Evolutionary conservation across 805 yeast genomes (phyloP), one percentile per base, ranked within the genome.

Genomic region (Wickerhamiella azyma): DNA sequence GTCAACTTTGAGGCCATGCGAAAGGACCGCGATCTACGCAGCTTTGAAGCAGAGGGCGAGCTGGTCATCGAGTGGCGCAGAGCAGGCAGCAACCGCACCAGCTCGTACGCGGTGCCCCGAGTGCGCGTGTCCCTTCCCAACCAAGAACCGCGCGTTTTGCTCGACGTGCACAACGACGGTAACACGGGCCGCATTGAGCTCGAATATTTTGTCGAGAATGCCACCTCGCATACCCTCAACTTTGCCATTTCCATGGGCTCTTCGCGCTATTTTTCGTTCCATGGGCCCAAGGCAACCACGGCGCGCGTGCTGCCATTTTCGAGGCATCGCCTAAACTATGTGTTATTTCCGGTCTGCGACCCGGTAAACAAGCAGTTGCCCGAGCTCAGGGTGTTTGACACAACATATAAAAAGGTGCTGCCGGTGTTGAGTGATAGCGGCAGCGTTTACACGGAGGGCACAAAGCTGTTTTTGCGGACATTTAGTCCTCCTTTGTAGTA

Each of bases 201-300:
- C 6, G 49, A 49, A 11, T 83, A 74, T 56, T 67, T 69, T 43
- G 56, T 84, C 41, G 94, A 84, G 56, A 84, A 84, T 55, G 86
- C 94, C 11, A 80, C 94, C 0, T 69, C 81, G 2, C 67, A 80
- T 38, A 71, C 79, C 2, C 76, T 85, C 52, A 75, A 76, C 9
- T 85, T 81, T 53, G 62, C 78, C 10, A 66, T 77, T 2, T 64
- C 67, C 10, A 59, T 77, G 59, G 61, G 62, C 3, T 50, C 66
- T 1, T 64, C 68, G 37, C 64, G 63, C 19, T 60, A 54, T 53
- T 71, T 61, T 57, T 65, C 59, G 36, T 67, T 51, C 49, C 67
- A 54, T 56, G 75, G 59, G 14, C 63, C 53, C 48, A 67, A 62
- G 46, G 52, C 52, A 21, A 42, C 51, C 32, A 53, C 58, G 13